These are phyloP conservation scores for Nicotiana tabacum DNA, from an alignment of 257 asterid genomes.

Conservation along the genomic window DNA sequence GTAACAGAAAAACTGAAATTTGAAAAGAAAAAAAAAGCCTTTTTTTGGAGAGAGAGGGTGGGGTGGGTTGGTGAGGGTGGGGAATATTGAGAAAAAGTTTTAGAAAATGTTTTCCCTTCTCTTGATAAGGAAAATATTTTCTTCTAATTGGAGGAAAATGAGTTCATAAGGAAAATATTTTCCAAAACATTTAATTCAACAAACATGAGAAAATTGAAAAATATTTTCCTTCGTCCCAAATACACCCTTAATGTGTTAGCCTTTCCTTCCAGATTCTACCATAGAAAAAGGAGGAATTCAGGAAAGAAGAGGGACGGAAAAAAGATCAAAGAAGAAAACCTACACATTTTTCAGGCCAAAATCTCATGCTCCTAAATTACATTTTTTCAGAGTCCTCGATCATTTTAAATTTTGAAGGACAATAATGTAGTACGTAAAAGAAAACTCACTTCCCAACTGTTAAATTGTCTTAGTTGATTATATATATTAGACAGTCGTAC, in stretches of 20 bases:
- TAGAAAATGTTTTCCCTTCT: no score
- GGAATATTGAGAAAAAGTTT: no score
- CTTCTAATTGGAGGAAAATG: no score
- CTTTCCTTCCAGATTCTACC: neutral
- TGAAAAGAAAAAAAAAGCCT: no score
- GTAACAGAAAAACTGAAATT: no score
- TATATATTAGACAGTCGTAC: neutral
- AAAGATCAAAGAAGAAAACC: neutral
- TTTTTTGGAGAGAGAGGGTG: no score
- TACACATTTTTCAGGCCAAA: neutral
- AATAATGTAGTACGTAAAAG: neutral
- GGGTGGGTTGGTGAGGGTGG: no score
- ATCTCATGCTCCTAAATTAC: neutral
- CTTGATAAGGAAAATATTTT: no score
- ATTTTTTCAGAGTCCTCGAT: neutral
- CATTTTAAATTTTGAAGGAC: neutral
- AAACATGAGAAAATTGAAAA: no score
- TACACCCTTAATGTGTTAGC: neutral
- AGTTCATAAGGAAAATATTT: no score
- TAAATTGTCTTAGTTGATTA: neutral
- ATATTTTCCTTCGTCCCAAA: no score
- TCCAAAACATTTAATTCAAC: no score
- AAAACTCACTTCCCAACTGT: neutral
- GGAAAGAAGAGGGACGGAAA: neutral
- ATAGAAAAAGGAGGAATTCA: neutral